phyloP scores from a whole-genome alignment of 2,329 filamentous ascomycete species.

The Lasiodiplodia gonubiensis region DNA sequence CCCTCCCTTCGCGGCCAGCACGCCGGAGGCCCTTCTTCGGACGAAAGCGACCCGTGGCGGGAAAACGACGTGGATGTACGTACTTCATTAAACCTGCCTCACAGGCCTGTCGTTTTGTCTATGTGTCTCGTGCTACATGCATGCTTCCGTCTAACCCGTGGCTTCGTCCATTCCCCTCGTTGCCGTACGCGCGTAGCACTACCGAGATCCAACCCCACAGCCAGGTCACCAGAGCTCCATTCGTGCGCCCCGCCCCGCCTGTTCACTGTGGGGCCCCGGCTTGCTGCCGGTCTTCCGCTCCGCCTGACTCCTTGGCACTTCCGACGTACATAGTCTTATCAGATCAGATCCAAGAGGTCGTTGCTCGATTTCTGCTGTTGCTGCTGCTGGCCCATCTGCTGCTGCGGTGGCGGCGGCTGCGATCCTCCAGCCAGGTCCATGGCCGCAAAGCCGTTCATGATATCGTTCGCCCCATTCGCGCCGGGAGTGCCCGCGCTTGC shows the following conservation, averaged over 20 bases:
- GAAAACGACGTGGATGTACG: neutral
- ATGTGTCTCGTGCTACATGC: conserved; percentile 21
- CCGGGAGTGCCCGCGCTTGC: conserved; percentile 39
- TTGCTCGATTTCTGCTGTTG: conserved; percentile 22
- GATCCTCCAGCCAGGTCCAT: conserved; percentile 73
- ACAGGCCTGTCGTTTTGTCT: neutral
- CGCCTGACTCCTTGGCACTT: conserved; percentile 21
- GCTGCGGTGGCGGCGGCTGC: conserved; percentile 66
- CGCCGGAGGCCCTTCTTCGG: neutral
- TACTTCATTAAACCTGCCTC: conserved; percentile 8
- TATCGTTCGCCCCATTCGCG: conserved; percentile 52
- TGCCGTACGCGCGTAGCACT: conserved; percentile 17
- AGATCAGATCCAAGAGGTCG: conserved; percentile 29
- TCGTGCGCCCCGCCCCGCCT: conserved; percentile 25
- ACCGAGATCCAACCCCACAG: neutral
- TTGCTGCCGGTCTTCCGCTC: conserved; percentile 10
- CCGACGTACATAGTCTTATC: conserved; percentile 6
- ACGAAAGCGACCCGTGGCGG: conserved; percentile 10
- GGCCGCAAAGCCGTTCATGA: conserved; percentile 83
- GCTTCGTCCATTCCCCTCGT: neutral
- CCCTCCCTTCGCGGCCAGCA: neutral
- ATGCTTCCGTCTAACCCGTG: conserved; percentile 16
- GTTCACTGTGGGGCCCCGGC: conserved; percentile 15
- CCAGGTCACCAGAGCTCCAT: neutral
- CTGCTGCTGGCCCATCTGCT: conserved; percentile 25